phyloP scores from a whole-genome alignment of 2,329 filamentous ascomycete species.

The Botrytis squamosa region DNA sequence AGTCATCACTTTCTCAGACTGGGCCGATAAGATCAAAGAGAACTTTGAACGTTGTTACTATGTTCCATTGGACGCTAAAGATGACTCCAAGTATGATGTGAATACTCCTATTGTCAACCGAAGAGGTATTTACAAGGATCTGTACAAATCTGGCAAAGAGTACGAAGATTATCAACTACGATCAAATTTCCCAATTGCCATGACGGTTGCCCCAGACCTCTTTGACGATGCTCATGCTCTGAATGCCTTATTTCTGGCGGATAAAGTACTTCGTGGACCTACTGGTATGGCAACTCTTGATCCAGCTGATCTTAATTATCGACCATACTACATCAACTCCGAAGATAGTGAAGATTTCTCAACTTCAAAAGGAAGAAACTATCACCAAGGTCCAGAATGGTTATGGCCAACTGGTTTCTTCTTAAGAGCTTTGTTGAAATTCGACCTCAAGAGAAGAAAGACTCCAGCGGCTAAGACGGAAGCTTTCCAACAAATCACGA shows the following conservation, averaged over 20 bases:
- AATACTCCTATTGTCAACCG: slow-evolving; percentile 80
- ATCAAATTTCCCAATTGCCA: slow-evolving; percentile 90
- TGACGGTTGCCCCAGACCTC: slow-evolving; percentile 87
- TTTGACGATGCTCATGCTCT: slow-evolving; percentile 80
- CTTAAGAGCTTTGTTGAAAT: slow-evolving; percentile 84
- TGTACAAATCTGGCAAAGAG: slow-evolving; percentile 90
- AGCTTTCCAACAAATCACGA: slow-evolving; percentile 91
- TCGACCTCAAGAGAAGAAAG: slow-evolving; percentile 74
- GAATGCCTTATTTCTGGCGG: slow-evolving; percentile 74
- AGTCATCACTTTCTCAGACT: slow-evolving; percentile 68
- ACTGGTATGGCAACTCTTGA: slow-evolving; percentile 96
- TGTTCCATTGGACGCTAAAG: slow-evolving; percentile 65
- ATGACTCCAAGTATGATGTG: slow-evolving; percentile 77
- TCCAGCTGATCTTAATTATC: slow-evolving; percentile 87
- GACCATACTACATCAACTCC: slow-evolving; percentile 90
- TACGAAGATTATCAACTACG: slow-evolving; percentile 98
- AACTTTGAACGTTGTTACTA: slow-evolving; percentile 96
- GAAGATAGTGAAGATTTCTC: slow-evolving; percentile 90
- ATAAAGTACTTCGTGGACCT: slow-evolving; percentile 77
- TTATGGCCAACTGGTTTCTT: slow-evolving; percentile 97
- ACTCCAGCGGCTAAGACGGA: slow-evolving; percentile 70
- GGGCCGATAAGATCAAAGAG: slow-evolving; percentile 75
- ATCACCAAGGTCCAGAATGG: slow-evolving; percentile 98
- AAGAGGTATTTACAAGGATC: slow-evolving; percentile 95
- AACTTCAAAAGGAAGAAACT: slow-evolving; percentile 92